phyloP scores from a whole-genome alignment of 1,284 basidiomycete species.

The Boletus semigastroideus region DNA sequence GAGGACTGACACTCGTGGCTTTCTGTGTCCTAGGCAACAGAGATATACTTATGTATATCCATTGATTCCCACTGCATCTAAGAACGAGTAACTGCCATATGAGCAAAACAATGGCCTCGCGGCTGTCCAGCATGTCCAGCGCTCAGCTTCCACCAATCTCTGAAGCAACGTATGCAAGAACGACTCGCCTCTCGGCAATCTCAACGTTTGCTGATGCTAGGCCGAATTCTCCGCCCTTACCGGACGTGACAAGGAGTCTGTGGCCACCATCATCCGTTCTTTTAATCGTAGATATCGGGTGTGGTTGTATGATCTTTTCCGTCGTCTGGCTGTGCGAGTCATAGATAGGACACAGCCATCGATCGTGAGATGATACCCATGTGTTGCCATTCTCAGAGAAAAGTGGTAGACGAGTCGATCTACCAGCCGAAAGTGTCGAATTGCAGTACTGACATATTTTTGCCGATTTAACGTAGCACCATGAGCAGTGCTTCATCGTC shows the following conservation, averaged over 20 bases:
- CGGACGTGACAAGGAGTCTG: neutral
- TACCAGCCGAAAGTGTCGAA: neutral
- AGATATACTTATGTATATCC: slow-evolving; percentile 6
- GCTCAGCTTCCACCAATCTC: slow-evolving; percentile 68
- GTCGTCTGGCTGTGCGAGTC: neutral
- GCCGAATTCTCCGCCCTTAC: neutral
- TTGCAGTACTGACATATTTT: neutral
- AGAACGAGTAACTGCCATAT: slow-evolving; percentile 56
- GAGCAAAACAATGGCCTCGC: slow-evolving; percentile 66
- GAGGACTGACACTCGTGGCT: slow-evolving; percentile 61
- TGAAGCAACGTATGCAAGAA: slow-evolving; percentile 64
- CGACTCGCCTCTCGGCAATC: slow-evolving; percentile 53
- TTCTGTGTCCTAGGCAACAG: slow-evolving; percentile 3
- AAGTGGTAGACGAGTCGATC: slow-evolving; percentile 9
- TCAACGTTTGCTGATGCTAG: slow-evolving; percentile 45
- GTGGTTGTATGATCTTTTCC: too few species aligned
- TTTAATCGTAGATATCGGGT: too few species aligned
- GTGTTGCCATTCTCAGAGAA: slow-evolving; percentile 9
- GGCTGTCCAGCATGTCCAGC: slow-evolving; percentile 40
- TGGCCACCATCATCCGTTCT: neutral
- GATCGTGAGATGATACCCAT: slow-evolving; percentile 28
- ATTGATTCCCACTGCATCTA: slow-evolving; percentile 44
- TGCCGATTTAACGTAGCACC: slow-evolving; percentile 1
- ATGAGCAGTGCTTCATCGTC: slow-evolving; percentile 44
- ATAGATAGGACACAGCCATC: slow-evolving; percentile 22